phyloP scores from a whole-genome alignment of 768 basidiomycete genomes.

The Epithele typhae region DNA sequence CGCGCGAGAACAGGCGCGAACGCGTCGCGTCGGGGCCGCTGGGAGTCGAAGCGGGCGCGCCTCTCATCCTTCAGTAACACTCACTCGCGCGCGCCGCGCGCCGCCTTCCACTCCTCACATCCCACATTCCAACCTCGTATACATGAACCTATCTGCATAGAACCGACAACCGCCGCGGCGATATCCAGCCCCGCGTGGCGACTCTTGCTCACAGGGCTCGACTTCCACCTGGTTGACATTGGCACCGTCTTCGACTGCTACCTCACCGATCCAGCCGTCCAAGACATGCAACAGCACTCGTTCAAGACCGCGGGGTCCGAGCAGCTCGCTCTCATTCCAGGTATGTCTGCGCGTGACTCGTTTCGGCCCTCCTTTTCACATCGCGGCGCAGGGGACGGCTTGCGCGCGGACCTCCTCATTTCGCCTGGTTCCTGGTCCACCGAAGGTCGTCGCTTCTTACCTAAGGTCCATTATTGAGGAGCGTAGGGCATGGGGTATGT shows the following conservation, averaged over 20 bases:
- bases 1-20: neutral
- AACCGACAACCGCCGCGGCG: neutral
- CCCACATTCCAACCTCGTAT: neutral
- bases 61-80: neutral
- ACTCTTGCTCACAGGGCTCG: constrained; percentile 60
- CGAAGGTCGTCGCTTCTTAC: constrained; percentile 67
- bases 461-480: constrained; percentile 61
- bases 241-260: constrained; percentile 82
- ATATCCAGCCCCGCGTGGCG: constrained; percentile 15
- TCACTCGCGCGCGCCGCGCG: too few relatives aligned
- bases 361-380: too few relatives aligned
- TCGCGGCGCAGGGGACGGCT: constrained; percentile 62
- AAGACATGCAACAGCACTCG: constrained; percentile 64
- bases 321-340: constrained; percentile 76
- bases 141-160: neutral
- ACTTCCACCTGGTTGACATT: constrained; percentile 73
- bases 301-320: constrained; percentile 49
- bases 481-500: constrained; percentile 77
- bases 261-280: constrained; percentile 78
- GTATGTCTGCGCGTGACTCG: constrained; percentile 37
- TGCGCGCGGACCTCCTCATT: constrained; percentile 78
- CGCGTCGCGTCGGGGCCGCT: neutral
- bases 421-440: constrained; percentile 43
- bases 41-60: too few relatives aligned
- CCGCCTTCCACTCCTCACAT: too few relatives aligned